Percentiles rank a stretch among this genome's conserved stretches.
These are phyloP conservation scores for Arachis monticola DNA, from an alignment of 331 rosid species.

Conservation along the genomic window DNA sequence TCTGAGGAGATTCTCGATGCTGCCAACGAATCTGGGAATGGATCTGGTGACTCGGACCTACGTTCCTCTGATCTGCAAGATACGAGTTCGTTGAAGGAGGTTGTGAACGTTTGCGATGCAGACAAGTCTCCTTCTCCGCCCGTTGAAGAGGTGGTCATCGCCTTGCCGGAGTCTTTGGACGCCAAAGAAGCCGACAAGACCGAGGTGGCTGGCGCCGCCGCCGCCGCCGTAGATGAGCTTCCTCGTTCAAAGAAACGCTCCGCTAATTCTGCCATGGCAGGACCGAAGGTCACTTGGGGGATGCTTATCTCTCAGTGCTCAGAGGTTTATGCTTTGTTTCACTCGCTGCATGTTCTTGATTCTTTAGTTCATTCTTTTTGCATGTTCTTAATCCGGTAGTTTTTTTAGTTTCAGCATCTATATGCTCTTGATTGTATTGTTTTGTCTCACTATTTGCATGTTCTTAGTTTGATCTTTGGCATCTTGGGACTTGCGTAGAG, in stretches of 20 bases:
- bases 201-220: slow-evolving; percentile 35
- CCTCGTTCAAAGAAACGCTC: slow-evolving; percentile 60
- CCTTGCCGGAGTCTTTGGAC: slow-evolving; percentile 56
- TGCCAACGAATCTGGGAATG: slow-evolving; percentile 72
- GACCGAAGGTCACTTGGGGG: slow-evolving; percentile 72
- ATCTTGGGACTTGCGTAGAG: neutral
- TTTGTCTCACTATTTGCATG: neutral
- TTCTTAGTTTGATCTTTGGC: neutral
- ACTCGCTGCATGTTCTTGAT: slow-evolving; percentile 7
- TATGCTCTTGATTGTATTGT: neutral
- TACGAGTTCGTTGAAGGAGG: slow-evolving; percentile 53
- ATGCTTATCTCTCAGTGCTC: slow-evolving; percentile 86
- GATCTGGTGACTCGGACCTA: slow-evolving; percentile 56
- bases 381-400: neutral
- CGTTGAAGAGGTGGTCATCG: slow-evolving; percentile 56
- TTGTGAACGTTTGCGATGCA: slow-evolving; percentile 45
- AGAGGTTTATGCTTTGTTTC: slow-evolving; percentile 59
- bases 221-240: slow-evolving; percentile 33
- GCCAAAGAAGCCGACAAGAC: slow-evolving; percentile 46
- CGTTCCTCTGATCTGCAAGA: slow-evolving; percentile 76
- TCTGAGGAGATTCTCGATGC: slow-evolving; percentile 58
- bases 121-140: slow-evolving; percentile 54
- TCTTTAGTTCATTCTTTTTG: neutral
- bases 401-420: neutral
- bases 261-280: slow-evolving; percentile 42